Evolutionary conservation across 2,329 filamentous ascomycete genomes (phyloP), one percentile per base, ranked within the genome.

Genomic region (Pseudogymnoascus sp.): DNA sequence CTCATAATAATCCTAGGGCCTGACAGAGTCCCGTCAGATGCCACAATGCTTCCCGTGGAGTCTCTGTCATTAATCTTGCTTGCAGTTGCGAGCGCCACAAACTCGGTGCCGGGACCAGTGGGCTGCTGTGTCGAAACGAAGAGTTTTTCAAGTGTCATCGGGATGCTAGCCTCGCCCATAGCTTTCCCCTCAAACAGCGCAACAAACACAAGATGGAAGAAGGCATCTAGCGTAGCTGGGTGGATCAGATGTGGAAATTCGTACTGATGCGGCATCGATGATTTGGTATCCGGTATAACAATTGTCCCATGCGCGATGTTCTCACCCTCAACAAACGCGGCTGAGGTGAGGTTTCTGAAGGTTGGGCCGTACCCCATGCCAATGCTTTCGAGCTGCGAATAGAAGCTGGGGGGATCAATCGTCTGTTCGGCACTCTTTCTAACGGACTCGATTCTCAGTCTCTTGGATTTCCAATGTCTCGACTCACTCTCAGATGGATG

Each of bases 181-280:
- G 79, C 75, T 8, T 72, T 71, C 2, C 74, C 72, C 4, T 77
- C 41, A 6, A 25, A 19, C 16, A 19, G 73, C 2, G 82, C 72
- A 5, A 76, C 74, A 60, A 83, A 79, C 0, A 81, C 73, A 0
- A 77, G 77, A 61, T 85, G 82, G 36, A 85, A 78, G 72, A 84
- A 78, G 2, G 79, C 72, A 66, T 86, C 83, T 11, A 86, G 73
- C 0, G 82, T 84, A 3, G 80, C 77, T 0, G 83, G 83, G 65
- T 86, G 83, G n/a, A 86, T 77, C 4, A 84, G 62, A 65, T 84
- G 80, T 3, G 77, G 74, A 64, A 78, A 84, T 67, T 84, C 82
- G 60, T 79, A 83, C 12, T 76, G 71, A 39, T 74, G 74, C 0
- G 82, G 82, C 82, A 85, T 85, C 49, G 73, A 76, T 2, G 77